Conservation (phyloP, 352 stramenopile genomes). For the Phytophthora pluvialis region DNA sequence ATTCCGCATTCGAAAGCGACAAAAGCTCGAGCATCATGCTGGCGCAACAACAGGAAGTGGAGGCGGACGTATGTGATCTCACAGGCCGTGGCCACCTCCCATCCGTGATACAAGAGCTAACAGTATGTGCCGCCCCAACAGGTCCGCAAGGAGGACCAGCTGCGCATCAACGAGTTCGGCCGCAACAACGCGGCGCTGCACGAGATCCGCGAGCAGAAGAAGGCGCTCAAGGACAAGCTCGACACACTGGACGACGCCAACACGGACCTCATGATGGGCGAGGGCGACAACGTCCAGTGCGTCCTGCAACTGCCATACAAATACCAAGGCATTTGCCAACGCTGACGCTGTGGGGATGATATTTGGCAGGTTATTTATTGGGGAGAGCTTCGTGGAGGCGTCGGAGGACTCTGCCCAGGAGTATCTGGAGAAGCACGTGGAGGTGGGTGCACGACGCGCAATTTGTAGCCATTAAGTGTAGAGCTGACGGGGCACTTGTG, state of each 20-base stretch:
- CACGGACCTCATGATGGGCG: slow-evolving; percentile 98
- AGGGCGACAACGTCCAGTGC: slow-evolving; percentile 84
- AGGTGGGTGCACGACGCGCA: slow-evolving; percentile 43
- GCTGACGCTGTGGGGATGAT: background rate
- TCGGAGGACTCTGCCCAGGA: slow-evolving; percentile 95
- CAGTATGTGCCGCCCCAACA: slow-evolving; percentile 39
- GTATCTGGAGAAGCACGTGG: slow-evolving; percentile 92
- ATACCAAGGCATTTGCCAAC: background rate
- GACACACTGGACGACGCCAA: slow-evolving; percentile 97
- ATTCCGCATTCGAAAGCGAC: background rate
- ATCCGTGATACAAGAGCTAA: slow-evolving; percentile 2
- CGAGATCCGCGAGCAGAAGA: slow-evolving; percentile 92
- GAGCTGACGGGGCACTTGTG: background rate
- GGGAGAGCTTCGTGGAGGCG: slow-evolving; percentile 95
- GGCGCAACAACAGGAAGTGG: slow-evolving; percentile 82
- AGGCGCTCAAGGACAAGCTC: slow-evolving; percentile 93
- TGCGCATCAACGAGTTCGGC: slow-evolving; percentile 98
- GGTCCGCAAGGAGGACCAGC: slow-evolving; percentile 96
- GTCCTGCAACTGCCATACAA: slow-evolving; percentile 11
- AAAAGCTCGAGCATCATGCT: slow-evolving; percentile 51
- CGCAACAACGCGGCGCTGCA: slow-evolving; percentile 94
- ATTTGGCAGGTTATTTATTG: slow-evolving; percentile 86
- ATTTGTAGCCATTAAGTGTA: background rate
- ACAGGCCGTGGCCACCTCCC: background rate
- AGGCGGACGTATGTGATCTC: slow-evolving; percentile 69